Conservation (phyloP, 192 early-diverging fungal genomes). For the Coemansia sp. region DNA sequence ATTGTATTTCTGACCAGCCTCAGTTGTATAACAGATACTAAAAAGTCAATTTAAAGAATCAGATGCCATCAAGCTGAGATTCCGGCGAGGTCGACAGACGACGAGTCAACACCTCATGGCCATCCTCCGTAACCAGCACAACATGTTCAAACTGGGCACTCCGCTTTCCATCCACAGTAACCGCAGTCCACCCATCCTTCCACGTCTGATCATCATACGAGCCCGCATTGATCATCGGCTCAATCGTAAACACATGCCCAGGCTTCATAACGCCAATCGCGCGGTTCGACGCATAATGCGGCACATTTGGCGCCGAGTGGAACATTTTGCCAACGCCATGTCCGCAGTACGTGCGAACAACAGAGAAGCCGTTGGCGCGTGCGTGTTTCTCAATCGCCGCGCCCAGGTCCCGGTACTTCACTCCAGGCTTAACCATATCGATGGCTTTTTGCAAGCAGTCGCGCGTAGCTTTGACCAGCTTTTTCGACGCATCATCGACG, state of each 20-base stretch:
- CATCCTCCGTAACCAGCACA: conserved; percentile 87
- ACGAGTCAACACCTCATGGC: conserved; percentile 80
- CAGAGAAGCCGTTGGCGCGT: conserved; percentile 79
- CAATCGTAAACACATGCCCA: conserved; percentile 96
- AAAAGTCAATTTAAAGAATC: not conserved
- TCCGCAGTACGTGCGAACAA: conserved; percentile 89
- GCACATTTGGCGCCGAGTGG: conserved; percentile 88
- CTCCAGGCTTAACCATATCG: conserved; percentile 86
- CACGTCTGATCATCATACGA: conserved; percentile 66
- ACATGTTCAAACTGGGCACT: conserved; percentile 98
- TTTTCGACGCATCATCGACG: conserved; percentile 71
- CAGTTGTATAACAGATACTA: no score
- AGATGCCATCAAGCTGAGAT: conserved; percentile 23
- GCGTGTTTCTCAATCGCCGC: conserved; percentile 87
- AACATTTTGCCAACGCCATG: conserved; percentile 89
- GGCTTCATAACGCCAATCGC: conserved; percentile 93
- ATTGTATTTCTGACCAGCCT: no score
- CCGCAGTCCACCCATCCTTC: conserved; percentile 85
- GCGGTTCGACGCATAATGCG: conserved; percentile 96
- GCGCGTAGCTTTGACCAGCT: conserved; percentile 78
- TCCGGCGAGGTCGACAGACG: conserved; percentile 38
- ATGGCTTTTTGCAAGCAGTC: conserved; percentile 93
- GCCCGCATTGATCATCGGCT: conserved; percentile 99
- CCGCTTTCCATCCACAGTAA: conserved; percentile 89
- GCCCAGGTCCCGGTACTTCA: conserved; percentile 89